phyloP scores from a whole-genome alignment of 2,329 filamentous ascomycete genomes.

The Ascocoryne sarcoides region DNA sequence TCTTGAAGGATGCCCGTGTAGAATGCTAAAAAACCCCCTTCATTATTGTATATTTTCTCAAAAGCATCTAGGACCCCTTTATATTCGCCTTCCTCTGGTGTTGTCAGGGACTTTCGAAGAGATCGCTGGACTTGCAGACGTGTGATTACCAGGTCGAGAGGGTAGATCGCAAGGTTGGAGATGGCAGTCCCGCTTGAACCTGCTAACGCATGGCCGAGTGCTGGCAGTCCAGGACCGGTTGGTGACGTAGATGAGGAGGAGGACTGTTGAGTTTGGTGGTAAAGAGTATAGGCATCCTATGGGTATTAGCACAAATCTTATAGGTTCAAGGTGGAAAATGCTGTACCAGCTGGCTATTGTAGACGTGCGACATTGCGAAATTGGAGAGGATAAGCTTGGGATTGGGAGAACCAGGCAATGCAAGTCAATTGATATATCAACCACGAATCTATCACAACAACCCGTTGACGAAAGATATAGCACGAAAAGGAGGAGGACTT shows the following conservation, averaged over 20 bases:
- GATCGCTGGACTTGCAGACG: slow-evolving; percentile 71
- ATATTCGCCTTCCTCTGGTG: slow-evolving; percentile 42
- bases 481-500: not conserved
- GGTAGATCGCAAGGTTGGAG: slow-evolving; percentile 72
- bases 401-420: too few species aligned
- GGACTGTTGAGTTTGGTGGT: slow-evolving; percentile 30
- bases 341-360: slow-evolving; percentile 36
- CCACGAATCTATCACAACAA: too few species aligned
- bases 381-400: too few species aligned
- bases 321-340: not conserved
- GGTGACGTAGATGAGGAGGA: slow-evolving; percentile 17
- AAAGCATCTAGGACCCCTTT: slow-evolving; percentile 59
- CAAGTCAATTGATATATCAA: too few species aligned
- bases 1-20: slow-evolving; percentile 59
- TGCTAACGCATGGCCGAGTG: slow-evolving; percentile 72
- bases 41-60: slow-evolving; percentile 57
- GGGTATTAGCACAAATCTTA: not conserved
- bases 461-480: too few species aligned
- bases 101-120: slow-evolving; percentile 33
- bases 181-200: slow-evolving; percentile 71
- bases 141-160: slow-evolving; percentile 72
- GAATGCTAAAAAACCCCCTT: slow-evolving; percentile 61
- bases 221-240: slow-evolving; percentile 46
- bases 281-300: slow-evolving; percentile 26
- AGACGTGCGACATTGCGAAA: slow-evolving; percentile 26